These are phyloP conservation scores for Gloeopeniophorella convolvens DNA, from an alignment of 768 basidiomycete genomes.

Conservation along the genomic window DNA sequence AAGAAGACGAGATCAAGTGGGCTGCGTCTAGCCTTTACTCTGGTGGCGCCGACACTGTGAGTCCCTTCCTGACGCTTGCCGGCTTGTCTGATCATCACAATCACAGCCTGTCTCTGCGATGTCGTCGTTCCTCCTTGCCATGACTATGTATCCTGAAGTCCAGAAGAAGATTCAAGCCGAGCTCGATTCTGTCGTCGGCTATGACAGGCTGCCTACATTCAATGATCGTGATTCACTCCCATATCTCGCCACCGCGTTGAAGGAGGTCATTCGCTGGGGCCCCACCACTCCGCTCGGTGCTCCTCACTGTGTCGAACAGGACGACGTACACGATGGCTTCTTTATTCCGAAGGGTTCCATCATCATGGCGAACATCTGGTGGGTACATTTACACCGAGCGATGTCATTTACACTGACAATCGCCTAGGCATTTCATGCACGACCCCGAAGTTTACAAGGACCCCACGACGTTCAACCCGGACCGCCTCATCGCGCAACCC, in stretches of 20 bases:
- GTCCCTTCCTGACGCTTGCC: background rate
- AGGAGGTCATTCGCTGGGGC: slow-evolving; percentile 24
- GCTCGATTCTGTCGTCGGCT: slow-evolving; percentile 23
- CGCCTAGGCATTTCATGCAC: slow-evolving; percentile 26
- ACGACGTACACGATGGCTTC: slow-evolving; percentile 34
- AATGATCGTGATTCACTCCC: slow-evolving; percentile 21
- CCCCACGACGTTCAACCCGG: slow-evolving; percentile 27
- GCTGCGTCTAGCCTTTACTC: slow-evolving; percentile 24
- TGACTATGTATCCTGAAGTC: slow-evolving; percentile 24
- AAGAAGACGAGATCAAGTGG: slow-evolving; percentile 23
- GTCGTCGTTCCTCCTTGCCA: slow-evolving; percentile 25
- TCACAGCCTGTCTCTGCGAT: slow-evolving; percentile 23
- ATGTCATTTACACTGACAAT: background rate
- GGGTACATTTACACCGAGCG: background rate
- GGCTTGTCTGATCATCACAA: background rate
- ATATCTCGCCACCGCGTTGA: slow-evolving; percentile 19
- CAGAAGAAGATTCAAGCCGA: slow-evolving; percentile 23
- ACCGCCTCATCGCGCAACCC: slow-evolving; percentile 24
- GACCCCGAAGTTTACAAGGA: slow-evolving; percentile 27
- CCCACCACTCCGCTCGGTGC: slow-evolving; percentile 24
- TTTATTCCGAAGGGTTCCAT: slow-evolving; percentile 35
- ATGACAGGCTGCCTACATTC: slow-evolving; percentile 18
- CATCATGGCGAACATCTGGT: slow-evolving; percentile 33
- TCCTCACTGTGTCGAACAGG: slow-evolving; percentile 31
- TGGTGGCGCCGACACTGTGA: slow-evolving; percentile 23